Evolutionary conservation across 2,329 filamentous ascomycete species (phyloP), one percentile per base, ranked within the genome.

Genomic region (Botryotinia convoluta): DNA sequence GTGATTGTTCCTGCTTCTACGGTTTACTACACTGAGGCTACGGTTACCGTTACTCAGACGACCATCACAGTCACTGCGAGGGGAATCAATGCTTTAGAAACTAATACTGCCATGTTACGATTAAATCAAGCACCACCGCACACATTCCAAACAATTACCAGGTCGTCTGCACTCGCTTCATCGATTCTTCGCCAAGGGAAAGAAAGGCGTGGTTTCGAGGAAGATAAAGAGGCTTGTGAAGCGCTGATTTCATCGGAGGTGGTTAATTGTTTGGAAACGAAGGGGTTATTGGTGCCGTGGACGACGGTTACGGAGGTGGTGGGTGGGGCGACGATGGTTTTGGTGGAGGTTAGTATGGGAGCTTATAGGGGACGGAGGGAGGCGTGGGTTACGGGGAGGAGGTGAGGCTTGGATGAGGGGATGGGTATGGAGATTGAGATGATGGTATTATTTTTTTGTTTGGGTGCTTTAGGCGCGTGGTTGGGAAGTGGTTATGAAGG

Each of bases 381-480:
- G 48, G 48, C 48, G 48, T 16, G 26, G 26, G 12, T 16, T 54
- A 54, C 48, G 5, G 48, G 48, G 48, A n/a, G 26, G n/a, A 22
- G 9, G 7, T 54, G 4, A 51, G 48, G 48, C 1, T 48, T 1
- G 10, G 8, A 22, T 48, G 8, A 48, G 7, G 45, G 45, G 45
- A 8, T 9, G 20, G 18, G 44, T 16, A 44, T 44, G 16, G 39
- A 44, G 42, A 44, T 44, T 16, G 16, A 18, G 20, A 48, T 22
- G 7, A 10, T 22, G 20, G 8, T 22, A 8, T 48, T 48, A 4
- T 10, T 48, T 45, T 8, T 45, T 45, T 45, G 20, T 48, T 10
- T 7, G 26, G 26, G 26, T n/a, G 12, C 4, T 16, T 51, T 16
- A 3, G 4, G 10, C 0, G 5, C 5, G 48, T 6, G 3, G 5